A percentile compares a stretch with the other conserved stretches of the same genome.
Evolutionary conservation across 257 asterid genomes (phyloP).

Genomic region (Nicotiana noctiflora): DNA sequence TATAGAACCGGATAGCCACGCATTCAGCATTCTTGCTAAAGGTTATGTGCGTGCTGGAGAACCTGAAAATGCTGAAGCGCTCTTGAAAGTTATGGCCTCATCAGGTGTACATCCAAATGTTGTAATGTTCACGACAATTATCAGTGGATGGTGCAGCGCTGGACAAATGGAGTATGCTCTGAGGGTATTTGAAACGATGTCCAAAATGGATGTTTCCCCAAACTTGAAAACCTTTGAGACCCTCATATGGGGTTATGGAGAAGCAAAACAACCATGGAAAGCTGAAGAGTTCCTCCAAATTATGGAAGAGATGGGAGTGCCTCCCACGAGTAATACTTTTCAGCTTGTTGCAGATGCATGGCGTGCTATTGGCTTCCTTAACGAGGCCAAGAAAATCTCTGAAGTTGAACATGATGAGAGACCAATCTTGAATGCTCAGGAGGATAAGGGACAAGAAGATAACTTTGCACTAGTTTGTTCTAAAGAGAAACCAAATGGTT

Average conservation of each 20-base stretch:
- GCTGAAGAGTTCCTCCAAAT: constrained; percentile 63
- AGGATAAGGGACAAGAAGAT: constrained; percentile 12
- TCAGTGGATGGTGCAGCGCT: constrained; percentile 93
- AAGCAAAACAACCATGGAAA: constrained; percentile 86
- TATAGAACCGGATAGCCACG: constrained; percentile 70
- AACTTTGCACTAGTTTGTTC: constrained; percentile 15
- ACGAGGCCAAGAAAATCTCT: constrained; percentile 54
- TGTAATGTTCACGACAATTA: constrained; percentile 84
- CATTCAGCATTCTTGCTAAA: constrained; percentile 92
- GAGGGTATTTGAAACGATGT: constrained; percentile 50
- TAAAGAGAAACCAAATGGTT: constrained; percentile 26
- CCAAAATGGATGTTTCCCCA: constrained; percentile 53
- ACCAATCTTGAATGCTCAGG: neutral
- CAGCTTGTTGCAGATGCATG: constrained; percentile 92
- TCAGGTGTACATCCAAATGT: constrained; percentile 64
- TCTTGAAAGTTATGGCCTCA: constrained; percentile 44
- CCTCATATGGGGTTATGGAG: constrained; percentile 92
- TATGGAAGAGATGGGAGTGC: constrained; percentile 54
- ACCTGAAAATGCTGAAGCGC: constrained; percentile 65
- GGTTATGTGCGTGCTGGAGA: constrained; percentile 79
- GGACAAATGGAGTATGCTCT: constrained; percentile 72
- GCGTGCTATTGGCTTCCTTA: constrained; percentile 64
- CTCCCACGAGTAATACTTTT: constrained; percentile 45
- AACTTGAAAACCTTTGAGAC: constrained; percentile 81
- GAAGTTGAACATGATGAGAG: constrained; percentile 17